Evolutionary conservation across 371 early-diverging fungal genomes (phyloP).

Genomic region (Mucor mucedo): DNA sequence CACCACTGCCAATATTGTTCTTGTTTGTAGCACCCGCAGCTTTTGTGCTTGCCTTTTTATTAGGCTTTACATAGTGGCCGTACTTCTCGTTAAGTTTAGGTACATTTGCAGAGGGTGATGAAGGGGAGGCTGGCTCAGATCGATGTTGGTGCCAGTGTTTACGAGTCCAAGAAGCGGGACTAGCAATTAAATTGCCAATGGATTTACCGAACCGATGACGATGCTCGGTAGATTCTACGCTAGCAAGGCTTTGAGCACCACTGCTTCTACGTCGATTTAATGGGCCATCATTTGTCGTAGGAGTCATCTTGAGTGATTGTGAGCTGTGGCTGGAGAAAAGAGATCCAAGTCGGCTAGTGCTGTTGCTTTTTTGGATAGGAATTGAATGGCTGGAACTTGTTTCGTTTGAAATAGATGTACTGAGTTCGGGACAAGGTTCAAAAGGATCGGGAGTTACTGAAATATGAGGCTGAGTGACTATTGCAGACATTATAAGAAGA

Average conservation of each 20-base stretch:
- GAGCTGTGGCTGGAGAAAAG: not conserved
- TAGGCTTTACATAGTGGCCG: conserved; percentile 29
- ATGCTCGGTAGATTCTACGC: conserved; percentile 2
- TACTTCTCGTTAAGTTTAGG: conserved; percentile 31
- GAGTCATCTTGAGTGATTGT: not conserved
- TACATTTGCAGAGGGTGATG: conserved; percentile 21
- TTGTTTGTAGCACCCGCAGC: conserved; percentile 49
- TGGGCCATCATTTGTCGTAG: not conserved
- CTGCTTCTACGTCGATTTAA: conserved; percentile 1
- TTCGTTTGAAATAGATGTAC: too few species aligned
- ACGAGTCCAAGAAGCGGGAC: conserved; percentile 30
- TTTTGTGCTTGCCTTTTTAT: conserved; percentile 11
- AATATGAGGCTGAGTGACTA: too few species aligned
- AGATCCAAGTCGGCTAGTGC: not conserved
- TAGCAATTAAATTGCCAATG: conserved; percentile 22
- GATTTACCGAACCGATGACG: conserved; percentile 19
- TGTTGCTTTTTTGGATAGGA: not conserved
- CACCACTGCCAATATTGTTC: conserved; percentile 81
- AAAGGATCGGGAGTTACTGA: too few species aligned
- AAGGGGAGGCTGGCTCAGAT: conserved; percentile 5
- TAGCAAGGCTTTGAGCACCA: conserved; percentile 9
- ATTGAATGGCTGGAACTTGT: not conserved
- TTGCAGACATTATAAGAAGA: too few species aligned
- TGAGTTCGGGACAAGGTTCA: too few species aligned
- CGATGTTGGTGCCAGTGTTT: conserved; percentile 18